Evolutionary conservation across 306 rosid species (phyloP).

Genomic region (Trifolium dubium): DNA sequence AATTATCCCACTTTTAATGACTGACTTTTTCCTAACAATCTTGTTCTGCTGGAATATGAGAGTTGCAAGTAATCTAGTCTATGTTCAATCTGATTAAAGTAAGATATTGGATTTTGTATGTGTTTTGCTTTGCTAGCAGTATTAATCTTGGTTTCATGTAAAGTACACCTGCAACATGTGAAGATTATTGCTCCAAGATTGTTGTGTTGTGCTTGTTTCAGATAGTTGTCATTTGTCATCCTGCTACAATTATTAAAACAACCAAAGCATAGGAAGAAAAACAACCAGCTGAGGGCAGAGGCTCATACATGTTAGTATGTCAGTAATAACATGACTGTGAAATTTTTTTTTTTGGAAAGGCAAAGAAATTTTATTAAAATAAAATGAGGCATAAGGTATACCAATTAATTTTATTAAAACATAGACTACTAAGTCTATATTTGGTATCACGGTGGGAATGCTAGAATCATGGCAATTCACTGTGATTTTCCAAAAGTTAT

Average conservation of each 20-base stretch:
- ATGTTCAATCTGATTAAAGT: neutral
- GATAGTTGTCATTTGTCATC: neutral
- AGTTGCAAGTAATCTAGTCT: conserved; percentile 15
- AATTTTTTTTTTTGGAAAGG: too few relatives aligned
- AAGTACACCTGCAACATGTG: neutral
- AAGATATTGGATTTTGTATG: neutral
- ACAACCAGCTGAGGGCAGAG: neutral
- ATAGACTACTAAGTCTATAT: too few relatives aligned
- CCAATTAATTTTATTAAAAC: too few relatives aligned
- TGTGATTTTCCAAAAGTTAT: too few relatives aligned
- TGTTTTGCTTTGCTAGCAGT: neutral
- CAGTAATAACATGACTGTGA: neutral
- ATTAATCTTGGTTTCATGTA: neutral
- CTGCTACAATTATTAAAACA: neutral
- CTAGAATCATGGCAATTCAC: too few relatives aligned
- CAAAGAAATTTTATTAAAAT: too few relatives aligned
- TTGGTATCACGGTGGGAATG: too few relatives aligned
- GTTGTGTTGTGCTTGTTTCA: neutral
- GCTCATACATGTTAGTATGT: neutral
- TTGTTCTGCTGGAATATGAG: conserved; percentile 17
- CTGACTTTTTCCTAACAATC: neutral
- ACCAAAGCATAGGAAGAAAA: neutral
- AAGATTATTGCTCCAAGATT: neutral
- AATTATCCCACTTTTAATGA: neutral
- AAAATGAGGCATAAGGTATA: too few relatives aligned